Evolutionary conservation across 495 filamentous ascomycete species (phyloP).

Genomic region (Penicillium macrosclerotiorum): DNA sequence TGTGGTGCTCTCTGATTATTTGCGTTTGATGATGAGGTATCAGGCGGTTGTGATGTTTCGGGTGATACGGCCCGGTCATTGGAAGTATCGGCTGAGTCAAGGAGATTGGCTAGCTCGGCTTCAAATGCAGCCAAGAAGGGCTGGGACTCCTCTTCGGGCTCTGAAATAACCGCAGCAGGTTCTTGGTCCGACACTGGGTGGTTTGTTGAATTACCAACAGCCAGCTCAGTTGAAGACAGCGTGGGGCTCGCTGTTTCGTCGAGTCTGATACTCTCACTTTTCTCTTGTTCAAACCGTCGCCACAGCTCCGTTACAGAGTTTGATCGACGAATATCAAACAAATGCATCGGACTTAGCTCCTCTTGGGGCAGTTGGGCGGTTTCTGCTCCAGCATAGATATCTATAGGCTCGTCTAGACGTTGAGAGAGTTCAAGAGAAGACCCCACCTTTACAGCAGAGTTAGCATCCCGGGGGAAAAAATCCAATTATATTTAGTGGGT

Average conservation of each 20-base stretch:
- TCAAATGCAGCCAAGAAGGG: conserved; percentile 52
- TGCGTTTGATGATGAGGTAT: conserved; percentile 10
- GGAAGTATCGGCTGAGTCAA: conserved; percentile 24
- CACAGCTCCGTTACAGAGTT: conserved; percentile 44
- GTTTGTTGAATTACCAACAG: too few relatives aligned
- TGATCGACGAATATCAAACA: conserved; percentile 48
- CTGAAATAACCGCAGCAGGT: neutral
- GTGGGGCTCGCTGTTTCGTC: conserved; percentile 1
- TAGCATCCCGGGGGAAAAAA: conserved; percentile 1
- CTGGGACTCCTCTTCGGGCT: conserved; percentile 15
- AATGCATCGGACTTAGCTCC: conserved; percentile 34
- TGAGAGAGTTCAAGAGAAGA: conserved; percentile 51
- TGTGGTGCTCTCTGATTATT: conserved; percentile 19
- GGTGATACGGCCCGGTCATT: conserved; percentile 13
- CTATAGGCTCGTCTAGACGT: conserved; percentile 46
- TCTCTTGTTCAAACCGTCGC: conserved; percentile 30
- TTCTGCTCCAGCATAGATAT: conserved; percentile 1
- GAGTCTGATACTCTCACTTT: neutral
- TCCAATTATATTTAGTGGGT: neutral
- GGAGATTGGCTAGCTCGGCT: conserved; percentile 48
- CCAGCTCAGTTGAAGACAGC: too few relatives aligned
- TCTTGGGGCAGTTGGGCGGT: conserved; percentile 11
- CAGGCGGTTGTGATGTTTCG: conserved; percentile 11
- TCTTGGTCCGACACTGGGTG: too few relatives aligned
- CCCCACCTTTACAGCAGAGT: conserved; percentile 38